Conservation (phyloP, 139 green algal genomes). For the Picochlorum costavermella region DNA sequence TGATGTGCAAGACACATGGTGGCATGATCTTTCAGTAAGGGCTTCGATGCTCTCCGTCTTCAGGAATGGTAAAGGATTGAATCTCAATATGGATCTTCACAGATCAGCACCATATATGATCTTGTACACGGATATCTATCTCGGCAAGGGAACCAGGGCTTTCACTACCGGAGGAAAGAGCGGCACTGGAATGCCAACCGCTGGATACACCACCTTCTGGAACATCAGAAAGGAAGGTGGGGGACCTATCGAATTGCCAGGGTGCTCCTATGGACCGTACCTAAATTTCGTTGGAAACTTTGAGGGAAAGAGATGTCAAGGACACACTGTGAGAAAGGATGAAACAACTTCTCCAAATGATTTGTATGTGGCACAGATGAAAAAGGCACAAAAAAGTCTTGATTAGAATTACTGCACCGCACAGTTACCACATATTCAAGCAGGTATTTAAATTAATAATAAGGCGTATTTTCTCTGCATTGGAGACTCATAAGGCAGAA, state of each 20-base stretch:
- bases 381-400: background rate
- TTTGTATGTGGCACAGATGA: slow-evolving; percentile 2
- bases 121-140: slow-evolving; percentile 9
- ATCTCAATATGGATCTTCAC: slow-evolving; percentile 13
- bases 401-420: too few species aligned
- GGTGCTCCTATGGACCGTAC: slow-evolving; percentile 9
- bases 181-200: slow-evolving; percentile 1
- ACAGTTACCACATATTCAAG: too few species aligned
- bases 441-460: too few species aligned
- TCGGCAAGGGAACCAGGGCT: background rate
- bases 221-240: slow-evolving; percentile 7
- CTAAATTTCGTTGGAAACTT: slow-evolving; percentile 5
- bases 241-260: background rate
- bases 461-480: too few species aligned
- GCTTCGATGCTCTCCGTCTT: slow-evolving; percentile 9
- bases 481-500: too few species aligned
- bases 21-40: background rate
- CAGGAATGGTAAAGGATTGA: background rate
- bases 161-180: slow-evolving; percentile 7
- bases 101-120: background rate
- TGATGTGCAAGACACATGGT: slow-evolving; percentile 7
- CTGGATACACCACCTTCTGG: slow-evolving; percentile 15
- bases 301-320: background rate
- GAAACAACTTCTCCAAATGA: background rate
- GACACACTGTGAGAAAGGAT: background rate